Evolutionary conservation across 441 rosid genomes (phyloP), one percentile per base, ranked within the genome.

Genomic region (Gossypium gossypioides): DNA sequence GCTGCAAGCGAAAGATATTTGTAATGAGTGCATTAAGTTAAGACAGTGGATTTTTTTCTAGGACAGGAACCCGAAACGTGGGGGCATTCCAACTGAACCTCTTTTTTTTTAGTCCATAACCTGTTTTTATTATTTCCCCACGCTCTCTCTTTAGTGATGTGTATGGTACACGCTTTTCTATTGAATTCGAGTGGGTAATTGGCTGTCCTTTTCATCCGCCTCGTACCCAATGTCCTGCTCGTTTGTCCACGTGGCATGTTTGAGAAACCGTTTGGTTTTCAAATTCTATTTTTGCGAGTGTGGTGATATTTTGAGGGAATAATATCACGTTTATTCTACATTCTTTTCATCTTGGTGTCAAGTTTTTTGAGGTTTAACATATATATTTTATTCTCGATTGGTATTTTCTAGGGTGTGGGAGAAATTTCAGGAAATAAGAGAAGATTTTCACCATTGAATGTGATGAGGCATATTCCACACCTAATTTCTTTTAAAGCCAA

Each of bases 51-150:
- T 79, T 76, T 18, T 74, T 56, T 56, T 54, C 18, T 8, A 75
- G 81, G 82, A 74, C 48, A 10, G 1, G 0, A 72, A 4, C 15
- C n/a, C 13, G 81, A 76, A 81, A 77, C 85, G 76, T 80, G 78
- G 72, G 62, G 27, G 3, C 25, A 3, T 48, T 10, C 3, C 2
- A 63, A 27, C 51, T 19, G 60, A 16, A 6, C 19, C 15, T 46
- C 16, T 1, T 25, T 48, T 50, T 55, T 72, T 72, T 67, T 71
- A 56, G 74, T 46, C 37, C 37, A 32, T 32, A 32, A 32, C 7
- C 37, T 58, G 46, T 16, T 10, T 13, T 16, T 3, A 5, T 18
- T 0, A 24, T 22, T 16, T 22, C 37, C 6, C 40, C 8, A 67
- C 60, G 72, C 72, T 7, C 19, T 15, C 2, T 1, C 37, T 2